A percentile compares a stretch with the other conserved stretches of the same genome.
phyloP scores from a whole-genome alignment of 768 basidiomycete genomes.

The Austroboletus festivus region DNA sequence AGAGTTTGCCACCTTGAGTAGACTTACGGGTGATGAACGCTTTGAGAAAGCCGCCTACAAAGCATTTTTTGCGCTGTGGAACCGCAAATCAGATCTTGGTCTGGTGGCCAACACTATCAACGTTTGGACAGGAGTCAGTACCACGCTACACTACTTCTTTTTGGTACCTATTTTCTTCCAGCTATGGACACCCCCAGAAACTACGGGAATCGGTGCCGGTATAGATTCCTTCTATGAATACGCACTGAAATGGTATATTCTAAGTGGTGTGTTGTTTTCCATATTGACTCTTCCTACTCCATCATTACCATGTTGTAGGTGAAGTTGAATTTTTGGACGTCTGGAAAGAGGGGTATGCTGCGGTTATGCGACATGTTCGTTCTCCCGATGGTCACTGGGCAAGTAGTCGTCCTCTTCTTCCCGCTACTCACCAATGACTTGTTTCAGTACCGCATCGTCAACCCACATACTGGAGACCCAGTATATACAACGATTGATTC shows the following conservation, averaged over 20 bases:
- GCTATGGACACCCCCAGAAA: conserved; percentile 76
- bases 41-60: conserved; percentile 89
- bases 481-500: conserved; percentile 86
- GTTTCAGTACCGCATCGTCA: conserved; percentile 77
- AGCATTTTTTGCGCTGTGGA: conserved; percentile 94
- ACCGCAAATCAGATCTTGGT: conserved; percentile 78
- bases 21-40: conserved; percentile 83
- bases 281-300: background rate
- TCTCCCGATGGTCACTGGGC: conserved; percentile 89
- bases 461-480: conserved; percentile 73
- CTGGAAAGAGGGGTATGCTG: conserved; percentile 79
- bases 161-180: conserved; percentile 9
- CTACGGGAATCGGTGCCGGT: conserved; percentile 86
- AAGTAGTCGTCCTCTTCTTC: conserved; percentile 5
- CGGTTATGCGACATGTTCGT: conserved; percentile 82
- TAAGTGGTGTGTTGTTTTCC: conserved; percentile 55
- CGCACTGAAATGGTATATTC: conserved; percentile 86
- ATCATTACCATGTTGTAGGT: conserved; percentile 40
- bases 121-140: conserved; percentile 71
- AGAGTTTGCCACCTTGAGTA: conserved; percentile 91
- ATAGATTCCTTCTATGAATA: conserved; percentile 97
- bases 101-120: conserved; percentile 91
- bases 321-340: conserved; percentile 80
- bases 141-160: background rate
- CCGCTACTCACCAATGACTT: background rate